Evolutionary conservation across 164 flowering plant genomes (phyloP), one percentile per base, ranked within the genome.

Genomic region (Stephania yunnanensis): DNA sequence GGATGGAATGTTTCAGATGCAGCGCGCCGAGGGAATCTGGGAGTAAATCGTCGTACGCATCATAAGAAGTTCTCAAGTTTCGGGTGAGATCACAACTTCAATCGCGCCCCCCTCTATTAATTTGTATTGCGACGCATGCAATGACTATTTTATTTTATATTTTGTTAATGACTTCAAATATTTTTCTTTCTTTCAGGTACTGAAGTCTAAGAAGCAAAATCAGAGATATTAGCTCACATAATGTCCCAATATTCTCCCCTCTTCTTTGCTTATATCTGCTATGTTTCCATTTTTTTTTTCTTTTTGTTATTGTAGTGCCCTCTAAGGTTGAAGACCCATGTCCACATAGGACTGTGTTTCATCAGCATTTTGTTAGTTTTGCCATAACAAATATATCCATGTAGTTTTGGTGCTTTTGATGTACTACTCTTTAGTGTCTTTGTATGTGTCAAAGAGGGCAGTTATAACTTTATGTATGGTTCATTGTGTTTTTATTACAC

Each of bases 1-100:
- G 99, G 88, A 92, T 86, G 91, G 99, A 95, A 77, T 95, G 99
- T 72, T 95, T 91, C 86, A 87, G 93, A 83, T 93, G 99, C 92
- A 92, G 80, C 74, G 97, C 97, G 8, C 99, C 99, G 2, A 86
- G 98, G 80, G 90, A 92, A 73, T 73, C 81, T 11, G 78, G 89
- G 65, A 84, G 78, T 85, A 83, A 79, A 25, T 36, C 70, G 10
- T 67, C 70, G 13, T 67, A 67, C 25, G 17, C 30, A 25, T 17
- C 70, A 30, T 67, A 15, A 67, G 25, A 15, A 67, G 25, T 17
- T 67, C 15, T 67, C 30, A 5, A 25, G 30, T 36, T 67, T 67
- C 30, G 70, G 70, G 70, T 67, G 42, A 67, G 42, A 30, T 67
- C 42, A 25, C 70, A 67, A 9, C 44, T 52, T 53, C 36, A 30